Evolutionary conservation across 192 early-diverging fungal species (phyloP).

Genomic region (Geranomyces michiganensis): DNA sequence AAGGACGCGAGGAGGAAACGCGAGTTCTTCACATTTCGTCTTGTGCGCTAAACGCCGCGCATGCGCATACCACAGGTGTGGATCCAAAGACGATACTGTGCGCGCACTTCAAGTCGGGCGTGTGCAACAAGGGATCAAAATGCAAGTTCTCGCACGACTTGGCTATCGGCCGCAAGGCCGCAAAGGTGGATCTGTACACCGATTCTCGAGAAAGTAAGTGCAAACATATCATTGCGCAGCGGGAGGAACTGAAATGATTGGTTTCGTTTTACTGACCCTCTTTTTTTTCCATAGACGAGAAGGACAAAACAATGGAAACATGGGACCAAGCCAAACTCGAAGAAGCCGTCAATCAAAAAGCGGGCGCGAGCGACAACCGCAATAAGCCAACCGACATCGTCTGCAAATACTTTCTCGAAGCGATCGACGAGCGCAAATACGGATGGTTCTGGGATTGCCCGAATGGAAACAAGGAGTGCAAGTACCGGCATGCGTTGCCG

Average conservation of each 20-base stretch:
- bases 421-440: slow-evolving; percentile 93
- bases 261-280: no score
- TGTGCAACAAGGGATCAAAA: slow-evolving; percentile 85
- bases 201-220: slow-evolving; percentile 68
- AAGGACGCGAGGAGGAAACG: no score
- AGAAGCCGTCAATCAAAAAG: slow-evolving; percentile 81
- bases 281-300: background rate
- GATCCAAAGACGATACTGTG: slow-evolving; percentile 97
- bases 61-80: slow-evolving; percentile 54
- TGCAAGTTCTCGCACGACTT: slow-evolving; percentile 99
- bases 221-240: no score
- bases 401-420: slow-evolving; percentile 97
- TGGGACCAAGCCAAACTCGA: slow-evolving; percentile 95
- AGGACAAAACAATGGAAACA: slow-evolving; percentile 82
- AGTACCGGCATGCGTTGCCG: slow-evolving; percentile 95
- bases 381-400: slow-evolving; percentile 95
- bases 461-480: slow-evolving; percentile 88
- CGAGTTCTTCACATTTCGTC: background rate
- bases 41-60: background rate
- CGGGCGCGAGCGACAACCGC: slow-evolving; percentile 68
- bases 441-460: slow-evolving; percentile 99
- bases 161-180: slow-evolving; percentile 84
- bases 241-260: no score
- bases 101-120: slow-evolving; percentile 87
- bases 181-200: slow-evolving; percentile 93